Conservation (phyloP, 306 rosid genomes). For the Vigna radiata region DNA sequence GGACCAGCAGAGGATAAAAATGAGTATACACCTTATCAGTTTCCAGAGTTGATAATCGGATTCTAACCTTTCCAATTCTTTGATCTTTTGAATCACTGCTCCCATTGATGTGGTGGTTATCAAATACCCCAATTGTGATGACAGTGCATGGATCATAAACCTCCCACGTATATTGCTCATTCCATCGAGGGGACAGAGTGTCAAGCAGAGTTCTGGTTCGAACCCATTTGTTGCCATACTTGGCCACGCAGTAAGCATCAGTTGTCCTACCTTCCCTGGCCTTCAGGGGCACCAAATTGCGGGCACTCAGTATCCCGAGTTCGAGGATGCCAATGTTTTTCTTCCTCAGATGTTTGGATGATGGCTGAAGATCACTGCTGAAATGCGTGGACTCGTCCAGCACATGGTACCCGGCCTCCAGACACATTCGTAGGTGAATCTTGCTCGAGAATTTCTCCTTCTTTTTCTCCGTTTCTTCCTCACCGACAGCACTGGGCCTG, state of each 20-base stretch:
- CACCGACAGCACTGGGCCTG: conserved; percentile 50
- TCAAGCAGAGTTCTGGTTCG: conserved; percentile 86
- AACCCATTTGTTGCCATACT: conserved; percentile 96
- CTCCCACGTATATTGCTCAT: conserved; percentile 98
- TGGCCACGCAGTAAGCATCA: conserved; percentile 93
- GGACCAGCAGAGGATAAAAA: conserved; percentile 83
- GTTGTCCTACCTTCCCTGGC: conserved; percentile 70
- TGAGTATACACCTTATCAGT: conserved; percentile 81
- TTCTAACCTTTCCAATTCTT: conserved; percentile 90
- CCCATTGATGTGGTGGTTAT: conserved; percentile 76
- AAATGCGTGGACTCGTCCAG: conserved; percentile 93
- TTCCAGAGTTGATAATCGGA: conserved; percentile 87
- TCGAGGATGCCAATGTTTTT: conserved; percentile 81
- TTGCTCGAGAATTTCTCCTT: conserved; percentile 93
- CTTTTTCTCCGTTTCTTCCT: conserved; percentile 66
- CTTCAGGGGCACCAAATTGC: conserved; percentile 85
- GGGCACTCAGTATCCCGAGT: conserved; percentile 86
- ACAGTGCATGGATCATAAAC: conserved; percentile 91
- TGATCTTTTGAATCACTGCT: conserved; percentile 66
- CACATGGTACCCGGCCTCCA: conserved; percentile 88
- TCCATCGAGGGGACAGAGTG: conserved; percentile 84
- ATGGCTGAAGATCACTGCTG: conserved; percentile 95
- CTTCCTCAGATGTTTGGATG: conserved; percentile 72
- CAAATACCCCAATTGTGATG: conserved; percentile 84
- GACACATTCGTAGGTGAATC: conserved; percentile 73